Percentiles rank a stretch among this genome's conserved stretches.
phyloP scores from a whole-genome alignment of 2,329 filamentous ascomycete species.

The Coniochaeta prunicola region DNA sequence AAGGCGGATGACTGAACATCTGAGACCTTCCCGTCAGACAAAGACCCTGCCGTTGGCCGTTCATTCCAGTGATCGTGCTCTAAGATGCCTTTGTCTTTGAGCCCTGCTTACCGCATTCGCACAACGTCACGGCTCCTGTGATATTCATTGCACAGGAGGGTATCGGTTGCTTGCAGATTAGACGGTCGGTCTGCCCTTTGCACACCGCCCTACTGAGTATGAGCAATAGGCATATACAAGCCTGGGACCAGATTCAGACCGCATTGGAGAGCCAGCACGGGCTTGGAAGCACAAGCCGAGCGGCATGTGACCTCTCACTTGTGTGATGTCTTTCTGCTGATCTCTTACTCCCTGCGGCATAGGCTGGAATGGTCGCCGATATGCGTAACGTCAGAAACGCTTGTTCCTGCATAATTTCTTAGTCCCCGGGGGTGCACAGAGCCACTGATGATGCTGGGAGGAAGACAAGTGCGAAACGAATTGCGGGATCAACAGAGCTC shows the following conservation, averaged over 20 bases:
- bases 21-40: not conserved
- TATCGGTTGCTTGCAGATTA: not conserved
- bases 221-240: not conserved
- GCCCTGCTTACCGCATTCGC: not conserved
- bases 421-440: not conserved
- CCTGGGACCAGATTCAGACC: not conserved
- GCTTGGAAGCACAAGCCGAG: not conserved
- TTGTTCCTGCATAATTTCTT: not conserved
- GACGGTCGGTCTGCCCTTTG: not conserved
- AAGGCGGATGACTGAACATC: not conserved
- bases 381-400: conserved; percentile 15
- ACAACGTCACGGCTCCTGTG: not conserved
- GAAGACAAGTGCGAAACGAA: not conserved
- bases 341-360: conserved; percentile 2
- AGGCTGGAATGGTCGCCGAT: conserved; percentile 16
- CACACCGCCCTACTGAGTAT: not conserved
- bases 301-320: conserved; percentile 6
- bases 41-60: not conserved
- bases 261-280: not conserved
- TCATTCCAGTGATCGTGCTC: not conserved
- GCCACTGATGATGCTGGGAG: not conserved
- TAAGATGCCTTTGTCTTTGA: not conserved
- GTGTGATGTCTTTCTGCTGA: not conserved
- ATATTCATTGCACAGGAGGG: not conserved
- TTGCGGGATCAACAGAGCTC: not conserved